phyloP scores from a whole-genome alignment of 805 yeast genomes.

The Metschnikowia dekortorum region DNA sequence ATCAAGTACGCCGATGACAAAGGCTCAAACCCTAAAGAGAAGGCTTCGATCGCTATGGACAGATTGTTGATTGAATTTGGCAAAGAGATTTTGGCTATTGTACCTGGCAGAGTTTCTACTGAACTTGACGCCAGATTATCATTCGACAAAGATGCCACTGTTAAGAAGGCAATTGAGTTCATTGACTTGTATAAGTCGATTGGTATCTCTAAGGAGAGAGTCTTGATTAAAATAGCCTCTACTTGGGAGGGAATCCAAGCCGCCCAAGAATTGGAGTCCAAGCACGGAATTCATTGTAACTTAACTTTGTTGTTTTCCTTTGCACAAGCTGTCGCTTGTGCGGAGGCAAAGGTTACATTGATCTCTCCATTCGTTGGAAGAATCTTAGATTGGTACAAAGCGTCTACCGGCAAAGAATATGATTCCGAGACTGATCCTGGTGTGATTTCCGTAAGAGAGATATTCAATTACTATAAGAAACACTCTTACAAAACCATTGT shows the following conservation, averaged over 20 bases:
- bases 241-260: slow-evolving; percentile 99
- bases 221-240: slow-evolving; percentile 93
- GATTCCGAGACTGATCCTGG: slow-evolving; percentile 84
- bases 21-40: slow-evolving; percentile 51
- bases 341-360: slow-evolving; percentile 93
- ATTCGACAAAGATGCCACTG: slow-evolving; percentile 89
- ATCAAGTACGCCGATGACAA: slow-evolving; percentile 79
- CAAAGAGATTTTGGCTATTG: slow-evolving; percentile 83
- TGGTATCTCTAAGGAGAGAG: slow-evolving; percentile 86
- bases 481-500: slow-evolving; percentile 94
- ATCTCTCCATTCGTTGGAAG: slow-evolving; percentile 99
- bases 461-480: slow-evolving; percentile 98
- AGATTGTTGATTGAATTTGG: slow-evolving; percentile 94
- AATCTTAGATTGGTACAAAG: slow-evolving; percentile 98
- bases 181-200: slow-evolving; percentile 78
- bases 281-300: slow-evolving; percentile 90
- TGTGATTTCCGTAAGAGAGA: slow-evolving; percentile 81
- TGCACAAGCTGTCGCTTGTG: slow-evolving; percentile 98
- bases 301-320: slow-evolving; percentile 92
- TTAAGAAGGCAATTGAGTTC: slow-evolving; percentile 89
- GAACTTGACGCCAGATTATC: slow-evolving; percentile 99
- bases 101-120: slow-evolving; percentile 98
- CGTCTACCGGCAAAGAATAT: slow-evolving; percentile 85
- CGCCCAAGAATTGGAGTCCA: slow-evolving; percentile 87
- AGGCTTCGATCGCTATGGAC: slow-evolving; percentile 83